These are phyloP conservation scores for Colletotrichum sp. DNA, from an alignment of 2,329 filamentous ascomycete species.

Conservation along the genomic window DNA sequence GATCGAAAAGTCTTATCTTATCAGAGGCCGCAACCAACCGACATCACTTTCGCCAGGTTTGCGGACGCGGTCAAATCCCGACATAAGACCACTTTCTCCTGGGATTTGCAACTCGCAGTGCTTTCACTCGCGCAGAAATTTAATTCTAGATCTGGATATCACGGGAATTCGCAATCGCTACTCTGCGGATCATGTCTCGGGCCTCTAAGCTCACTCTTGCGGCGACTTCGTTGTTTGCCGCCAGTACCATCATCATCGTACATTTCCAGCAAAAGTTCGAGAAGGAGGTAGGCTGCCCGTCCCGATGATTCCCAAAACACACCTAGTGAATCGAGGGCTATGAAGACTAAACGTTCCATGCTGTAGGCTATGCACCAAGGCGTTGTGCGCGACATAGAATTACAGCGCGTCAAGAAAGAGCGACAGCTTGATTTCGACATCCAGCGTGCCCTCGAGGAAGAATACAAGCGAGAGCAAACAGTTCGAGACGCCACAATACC, in stretches of 20 bases:
- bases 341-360: background rate
- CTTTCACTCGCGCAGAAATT: background rate
- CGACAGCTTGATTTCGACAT: constrained; percentile 94
- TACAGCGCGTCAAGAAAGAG: constrained; percentile 88
- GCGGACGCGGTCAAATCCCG: background rate
- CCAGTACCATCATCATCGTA: constrained; percentile 80
- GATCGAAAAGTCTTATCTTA: background rate
- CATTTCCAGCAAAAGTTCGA: constrained; percentile 89
- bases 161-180: background rate
- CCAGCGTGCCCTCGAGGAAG: constrained; percentile 82
- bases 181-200: constrained; percentile 72
- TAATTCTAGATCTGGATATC: background rate
- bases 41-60: background rate
- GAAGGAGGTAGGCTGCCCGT: constrained; percentile 20
- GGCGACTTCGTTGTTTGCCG: constrained; percentile 77
- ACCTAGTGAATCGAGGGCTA: background rate
- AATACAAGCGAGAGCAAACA: constrained; percentile 88
- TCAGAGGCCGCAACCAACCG: background rate
- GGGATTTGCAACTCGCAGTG: background rate
- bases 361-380: constrained; percentile 93
- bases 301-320: background rate
- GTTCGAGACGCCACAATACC: constrained; percentile 58
- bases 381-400: constrained; percentile 93
- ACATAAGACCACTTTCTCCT: background rate
- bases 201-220: constrained; percentile 87